Conservation (phyloP, 1,284 basidiomycete genomes). For the Coriolopsis trogii region DNA sequence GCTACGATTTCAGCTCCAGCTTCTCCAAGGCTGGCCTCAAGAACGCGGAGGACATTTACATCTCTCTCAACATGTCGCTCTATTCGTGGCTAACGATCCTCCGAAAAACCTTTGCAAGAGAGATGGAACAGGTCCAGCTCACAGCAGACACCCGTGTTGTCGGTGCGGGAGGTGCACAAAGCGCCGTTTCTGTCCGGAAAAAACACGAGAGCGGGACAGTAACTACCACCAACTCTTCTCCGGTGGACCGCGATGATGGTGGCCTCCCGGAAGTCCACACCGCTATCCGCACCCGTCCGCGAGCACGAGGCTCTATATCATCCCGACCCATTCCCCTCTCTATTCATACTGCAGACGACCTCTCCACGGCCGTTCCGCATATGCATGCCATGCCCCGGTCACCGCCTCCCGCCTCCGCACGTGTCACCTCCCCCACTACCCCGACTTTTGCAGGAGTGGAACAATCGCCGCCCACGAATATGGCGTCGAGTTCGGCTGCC, state of each 20-base stretch:
- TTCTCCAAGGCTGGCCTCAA: constrained; percentile 58
- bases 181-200: constrained; percentile 23
- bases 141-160: constrained; percentile 52
- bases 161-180: constrained; percentile 4
- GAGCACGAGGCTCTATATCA: constrained; percentile 20
- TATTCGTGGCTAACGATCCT: constrained; percentile 80
- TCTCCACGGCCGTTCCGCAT: background rate
- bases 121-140: constrained; percentile 72
- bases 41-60: constrained; percentile 74
- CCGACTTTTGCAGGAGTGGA: constrained; percentile 6
- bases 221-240: background rate
- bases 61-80: constrained; percentile 78
- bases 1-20: constrained; percentile 75
- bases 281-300: constrained; percentile 8
- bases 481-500: background rate
- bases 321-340: constrained; percentile 11
- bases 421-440: constrained; percentile 6
- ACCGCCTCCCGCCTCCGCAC: constrained; percentile 9
- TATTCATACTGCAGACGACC: constrained; percentile 15
- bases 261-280: background rate
- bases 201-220: constrained; percentile 22
- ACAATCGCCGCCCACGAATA: too few relatives aligned
- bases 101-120: constrained; percentile 71
- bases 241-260: constrained; percentile 4
- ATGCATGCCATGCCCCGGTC: constrained; percentile 9